These are phyloP conservation scores for Gossypium raimondii DNA, from an alignment of 345 rosid species.

Conservation along the genomic window DNA sequence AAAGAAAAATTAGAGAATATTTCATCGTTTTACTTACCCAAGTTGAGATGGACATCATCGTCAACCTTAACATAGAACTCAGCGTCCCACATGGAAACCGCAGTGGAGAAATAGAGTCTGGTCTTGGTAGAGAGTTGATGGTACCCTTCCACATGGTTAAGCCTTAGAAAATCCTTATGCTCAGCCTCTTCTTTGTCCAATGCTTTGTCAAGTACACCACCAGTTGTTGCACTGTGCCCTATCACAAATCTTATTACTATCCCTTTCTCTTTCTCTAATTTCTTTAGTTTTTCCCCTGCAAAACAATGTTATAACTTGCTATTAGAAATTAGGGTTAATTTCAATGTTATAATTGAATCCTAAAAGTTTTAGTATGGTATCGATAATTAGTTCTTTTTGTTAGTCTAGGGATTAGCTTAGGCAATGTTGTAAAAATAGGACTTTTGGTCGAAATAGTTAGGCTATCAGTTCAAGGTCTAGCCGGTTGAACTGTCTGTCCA, in stretches of 20 bases:
- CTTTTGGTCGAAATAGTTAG: no score
- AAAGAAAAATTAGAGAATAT: neutral
- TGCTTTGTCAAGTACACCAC: conserved; percentile 69
- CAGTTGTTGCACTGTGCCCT: conserved; percentile 76
- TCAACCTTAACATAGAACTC: conserved; percentile 82
- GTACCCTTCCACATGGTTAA: conserved; percentile 81
- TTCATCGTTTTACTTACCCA: conserved; percentile 29
- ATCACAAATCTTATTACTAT: conserved; percentile 82
- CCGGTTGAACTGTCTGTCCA: no score
- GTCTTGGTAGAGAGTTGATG: conserved; percentile 79
- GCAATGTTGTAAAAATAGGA: no score
- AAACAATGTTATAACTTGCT: neutral
- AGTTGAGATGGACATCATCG: conserved; percentile 81
- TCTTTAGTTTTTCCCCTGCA: conserved; percentile 59
- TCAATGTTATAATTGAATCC: no score
- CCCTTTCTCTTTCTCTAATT: conserved; percentile 78
- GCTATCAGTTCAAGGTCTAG: no score
- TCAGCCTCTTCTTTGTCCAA: conserved; percentile 66
- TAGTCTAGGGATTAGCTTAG: no score
- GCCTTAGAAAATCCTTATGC: conserved; percentile 68
- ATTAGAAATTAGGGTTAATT: no score
- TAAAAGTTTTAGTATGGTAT: no score
- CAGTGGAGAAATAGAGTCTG: conserved; percentile 76
- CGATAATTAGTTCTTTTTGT: no score
- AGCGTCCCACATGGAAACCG: conserved; percentile 71